Conservation (phyloP, 495 filamentous ascomycete genomes). For the Penicillium canariense region DNA sequence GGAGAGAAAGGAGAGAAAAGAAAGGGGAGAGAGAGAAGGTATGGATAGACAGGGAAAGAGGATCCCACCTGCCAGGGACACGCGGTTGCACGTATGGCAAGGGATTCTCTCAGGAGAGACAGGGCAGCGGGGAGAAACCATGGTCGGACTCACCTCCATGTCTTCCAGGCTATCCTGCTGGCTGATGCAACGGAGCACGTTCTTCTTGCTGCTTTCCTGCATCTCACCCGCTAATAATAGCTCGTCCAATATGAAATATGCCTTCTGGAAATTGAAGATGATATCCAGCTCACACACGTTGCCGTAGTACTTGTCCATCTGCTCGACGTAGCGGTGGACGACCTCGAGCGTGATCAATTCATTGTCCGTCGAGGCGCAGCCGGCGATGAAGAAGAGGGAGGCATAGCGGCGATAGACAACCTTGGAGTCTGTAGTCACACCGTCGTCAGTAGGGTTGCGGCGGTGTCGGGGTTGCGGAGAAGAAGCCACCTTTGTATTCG, state of each 20-base stretch:
- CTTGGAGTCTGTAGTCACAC: conserved; percentile 71
- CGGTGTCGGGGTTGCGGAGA: conserved; percentile 6
- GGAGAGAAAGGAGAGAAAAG: conserved; percentile 8
- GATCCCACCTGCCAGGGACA: not conserved
- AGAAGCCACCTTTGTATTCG: conserved; percentile 84
- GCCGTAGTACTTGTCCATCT: conserved; percentile 99
- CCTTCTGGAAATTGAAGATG: conserved; percentile 99
- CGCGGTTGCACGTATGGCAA: not conserved
- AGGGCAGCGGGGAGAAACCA: not conserved
- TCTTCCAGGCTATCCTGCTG: conserved; percentile 95
- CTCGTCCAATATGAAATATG: conserved; percentile 98
- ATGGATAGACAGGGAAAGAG: conserved; percentile 1
- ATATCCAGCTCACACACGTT: conserved; percentile 99
- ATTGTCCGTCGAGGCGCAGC: conserved; percentile 91
- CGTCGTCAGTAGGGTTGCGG: conserved; percentile 14
- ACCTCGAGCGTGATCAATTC: conserved; percentile 97
- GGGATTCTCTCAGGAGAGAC: not conserved
- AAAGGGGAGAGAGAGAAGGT: not conserved
- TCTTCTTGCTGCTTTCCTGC: conserved; percentile 99
- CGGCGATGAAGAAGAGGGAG: conserved; percentile 98
- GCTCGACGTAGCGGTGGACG: conserved; percentile 97
- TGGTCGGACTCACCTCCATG: conserved; percentile 78
- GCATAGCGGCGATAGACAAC: conserved; percentile 98
- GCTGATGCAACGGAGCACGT: conserved; percentile 88
- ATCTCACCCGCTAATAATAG: conserved; percentile 93